A percentile compares a stretch with the other conserved stretches of the same genome.
phyloP scores from a whole-genome alignment of 1,284 basidiomycete genomes.

The Tylopilus orsonianus region DNA sequence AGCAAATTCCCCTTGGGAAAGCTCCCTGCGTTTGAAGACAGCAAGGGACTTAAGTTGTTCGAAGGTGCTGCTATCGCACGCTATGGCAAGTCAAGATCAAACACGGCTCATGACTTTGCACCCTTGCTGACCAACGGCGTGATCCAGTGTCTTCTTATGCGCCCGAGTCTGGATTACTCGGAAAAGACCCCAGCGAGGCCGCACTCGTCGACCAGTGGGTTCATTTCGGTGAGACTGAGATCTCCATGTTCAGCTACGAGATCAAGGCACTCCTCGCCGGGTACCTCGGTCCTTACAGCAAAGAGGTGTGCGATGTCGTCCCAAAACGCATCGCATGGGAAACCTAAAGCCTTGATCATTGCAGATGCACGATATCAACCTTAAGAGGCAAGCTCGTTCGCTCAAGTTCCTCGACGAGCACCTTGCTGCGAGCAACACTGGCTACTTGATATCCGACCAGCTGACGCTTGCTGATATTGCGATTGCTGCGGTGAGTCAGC shows the following conservation, averaged over 20 bases:
- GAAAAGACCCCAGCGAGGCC: conserved; percentile 42
- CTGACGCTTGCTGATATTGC: conserved; percentile 63
- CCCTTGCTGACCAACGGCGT: not conserved
- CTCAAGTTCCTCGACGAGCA: conserved; percentile 47
- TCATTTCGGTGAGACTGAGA: conserved; percentile 52
- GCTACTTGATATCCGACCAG: conserved; percentile 57
- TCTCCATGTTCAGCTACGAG: conserved; percentile 27
- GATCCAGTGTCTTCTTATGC: conserved; percentile 47
- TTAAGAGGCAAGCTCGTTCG: conserved; percentile 28
- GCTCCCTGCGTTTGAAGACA: conserved; percentile 54
- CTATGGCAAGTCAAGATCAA: conserved; percentile 53
- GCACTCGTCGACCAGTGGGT: conserved; percentile 60
- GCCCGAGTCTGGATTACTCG: conserved; percentile 52
- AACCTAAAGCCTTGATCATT: not conserved
- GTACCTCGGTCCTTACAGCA: conserved; percentile 29
- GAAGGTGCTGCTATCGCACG: conserved; percentile 59
- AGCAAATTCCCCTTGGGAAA: conserved; percentile 49
- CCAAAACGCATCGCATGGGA: too few species aligned
- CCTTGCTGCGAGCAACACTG: conserved; percentile 45
- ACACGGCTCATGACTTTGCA: not conserved
- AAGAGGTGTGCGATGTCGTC: conserved; percentile 19
- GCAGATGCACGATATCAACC: conserved; percentile 29
- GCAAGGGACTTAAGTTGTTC: conserved; percentile 49
- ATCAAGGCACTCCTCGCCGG: conserved; percentile 18
- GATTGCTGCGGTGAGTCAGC: conserved; percentile 43